phyloP scores from a whole-genome alignment of 2,329 filamentous ascomycete species.

The Fusarium bulbicola region DNA sequence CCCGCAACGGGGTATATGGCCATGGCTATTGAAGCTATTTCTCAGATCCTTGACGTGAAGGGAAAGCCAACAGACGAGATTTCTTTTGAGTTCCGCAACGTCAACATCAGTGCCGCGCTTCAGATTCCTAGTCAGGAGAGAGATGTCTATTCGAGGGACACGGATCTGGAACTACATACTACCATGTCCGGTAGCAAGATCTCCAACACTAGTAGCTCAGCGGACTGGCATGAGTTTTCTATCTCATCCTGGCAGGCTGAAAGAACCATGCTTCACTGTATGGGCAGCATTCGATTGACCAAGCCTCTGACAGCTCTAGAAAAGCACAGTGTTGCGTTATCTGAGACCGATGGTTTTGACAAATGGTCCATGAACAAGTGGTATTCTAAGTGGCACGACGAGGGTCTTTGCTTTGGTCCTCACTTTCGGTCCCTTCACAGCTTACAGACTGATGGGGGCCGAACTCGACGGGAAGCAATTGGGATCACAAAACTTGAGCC shows the following conservation, averaged over 20 bases:
- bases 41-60: neutral
- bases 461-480: neutral
- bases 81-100: neutral
- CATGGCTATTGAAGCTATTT: neutral
- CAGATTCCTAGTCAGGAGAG: neutral
- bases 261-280: neutral
- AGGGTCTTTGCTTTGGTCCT: neutral
- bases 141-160: neutral
- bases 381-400: neutral
- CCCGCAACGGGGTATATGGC: neutral
- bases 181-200: neutral
- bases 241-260: neutral
- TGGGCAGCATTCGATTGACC: neutral
- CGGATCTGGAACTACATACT: neutral
- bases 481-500: neutral
- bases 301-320: neutral
- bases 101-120: neutral
- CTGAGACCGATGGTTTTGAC: neutral
- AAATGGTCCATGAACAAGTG: neutral
- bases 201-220: neutral
- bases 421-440: neutral
- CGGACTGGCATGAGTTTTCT: neutral
- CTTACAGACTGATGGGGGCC: neutral
- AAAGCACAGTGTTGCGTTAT: neutral
- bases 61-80: fast-evolving